Evolutionary conservation across 140 eudicot species (phyloP).

Genomic region (Eryngium alpinum): DNA sequence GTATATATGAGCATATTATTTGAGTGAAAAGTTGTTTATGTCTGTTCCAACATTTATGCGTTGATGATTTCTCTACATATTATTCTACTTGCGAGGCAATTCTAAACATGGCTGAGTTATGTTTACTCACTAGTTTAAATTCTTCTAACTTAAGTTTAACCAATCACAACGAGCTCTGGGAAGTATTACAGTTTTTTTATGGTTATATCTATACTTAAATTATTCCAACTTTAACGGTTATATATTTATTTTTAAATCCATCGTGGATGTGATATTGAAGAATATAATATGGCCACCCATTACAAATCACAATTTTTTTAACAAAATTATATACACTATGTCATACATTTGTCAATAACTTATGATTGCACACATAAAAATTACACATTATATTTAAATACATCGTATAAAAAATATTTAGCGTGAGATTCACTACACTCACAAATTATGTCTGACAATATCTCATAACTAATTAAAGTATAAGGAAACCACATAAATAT

Average conservation of each 20-base stretch:
- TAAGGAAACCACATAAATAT: not conserved
- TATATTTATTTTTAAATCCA: not conserved
- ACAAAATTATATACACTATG: not conserved
- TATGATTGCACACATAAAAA: not conserved
- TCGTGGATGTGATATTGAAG: not conserved
- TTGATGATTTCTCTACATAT: too few species aligned
- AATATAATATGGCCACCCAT: not conserved
- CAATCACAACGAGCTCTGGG: too few species aligned
- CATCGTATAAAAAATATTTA: not conserved
- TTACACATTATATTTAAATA: too few species aligned
- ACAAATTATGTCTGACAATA: not conserved
- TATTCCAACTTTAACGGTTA: not conserved
- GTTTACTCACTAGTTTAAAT: too few species aligned
- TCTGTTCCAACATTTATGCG: too few species aligned
- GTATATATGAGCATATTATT: not conserved
- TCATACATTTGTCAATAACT: too few species aligned
- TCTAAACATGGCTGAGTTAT: too few species aligned
- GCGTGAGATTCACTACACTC: not conserved
- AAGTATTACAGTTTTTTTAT: not conserved
- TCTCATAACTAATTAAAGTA: not conserved
- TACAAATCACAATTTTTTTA: not conserved
- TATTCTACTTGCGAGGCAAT: too few species aligned
- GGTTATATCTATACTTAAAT: not conserved
- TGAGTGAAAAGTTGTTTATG: not conserved
- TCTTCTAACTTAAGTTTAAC: too few species aligned